Evolutionary conservation across 495 filamentous ascomycete genomes (phyloP), one percentile per base, ranked within the genome.

Genomic region (Staphylotrichum tortipilum): DNA sequence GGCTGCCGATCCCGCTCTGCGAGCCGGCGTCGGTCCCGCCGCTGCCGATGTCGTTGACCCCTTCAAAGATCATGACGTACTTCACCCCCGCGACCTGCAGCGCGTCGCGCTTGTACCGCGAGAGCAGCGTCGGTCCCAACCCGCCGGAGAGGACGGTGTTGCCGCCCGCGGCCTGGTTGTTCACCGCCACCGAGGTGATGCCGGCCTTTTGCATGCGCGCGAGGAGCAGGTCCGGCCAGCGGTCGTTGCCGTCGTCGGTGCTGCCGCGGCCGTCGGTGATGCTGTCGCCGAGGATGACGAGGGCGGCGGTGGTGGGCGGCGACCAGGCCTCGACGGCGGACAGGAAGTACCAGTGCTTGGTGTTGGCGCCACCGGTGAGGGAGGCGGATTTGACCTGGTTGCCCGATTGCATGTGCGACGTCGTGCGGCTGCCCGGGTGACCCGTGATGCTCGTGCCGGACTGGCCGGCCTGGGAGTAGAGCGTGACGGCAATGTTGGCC

Each of bases 111-210:
- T 84, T 79, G 53, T 85, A 70, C 0, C 84, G 77, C 40, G 67
- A 65, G 29, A 84, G 60, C 1, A 81, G 72, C 18, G 77, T 78
- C 4, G 83, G 82, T 6, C 84, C 84, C 0, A 81, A 68, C 3
- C 82, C 78, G 47, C 83, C 81, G 18, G 53, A 59, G 0, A 88
- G 72, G 1, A 87, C 72, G 3, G 80, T 69, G 68, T 88, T 87
- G 33, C 84, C 83, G 29, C 84, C 84, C 0, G 82, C 83, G n/a
- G 82, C 83, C 68, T 86, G 79, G 66, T 87, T 88, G 55, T 76
- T 68, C 14, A 87, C 69, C 4, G 74, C 68, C 31, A 86, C 75
- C 30, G 71, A 53, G 34, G 68, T 76, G 26, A 70, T 24, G 21
- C 11, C 15, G 38, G 21, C 10, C 19, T 70, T 58, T 45, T 78